Base-by-base conservation (phyloP, 2,329 filamentous ascomycete species). In the Colletotrichum spinosum region DNA sequence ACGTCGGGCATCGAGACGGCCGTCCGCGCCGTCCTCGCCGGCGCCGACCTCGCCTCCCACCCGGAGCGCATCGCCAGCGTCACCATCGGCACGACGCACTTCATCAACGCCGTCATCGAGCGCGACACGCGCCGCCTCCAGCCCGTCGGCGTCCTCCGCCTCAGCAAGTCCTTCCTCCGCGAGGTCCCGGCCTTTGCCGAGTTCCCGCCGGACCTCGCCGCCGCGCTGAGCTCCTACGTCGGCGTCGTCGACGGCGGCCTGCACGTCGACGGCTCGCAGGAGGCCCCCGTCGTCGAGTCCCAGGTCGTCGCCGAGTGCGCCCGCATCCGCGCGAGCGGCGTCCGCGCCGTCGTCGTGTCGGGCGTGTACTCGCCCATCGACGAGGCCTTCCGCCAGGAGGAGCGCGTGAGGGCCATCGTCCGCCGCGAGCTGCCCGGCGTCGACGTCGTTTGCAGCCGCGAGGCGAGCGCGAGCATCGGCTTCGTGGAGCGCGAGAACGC, bases 401-500 rank as follows among this genome's bases (percentile, higher is more conserved):
- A 86, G 68, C 74, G 77, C 15, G 81, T 79, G 0, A 79, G 79
- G 0, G 76, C 76, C 5, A 77, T 85, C n/a, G 70, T 85, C 41
- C 74, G 71, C 6, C 68, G 72, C 2, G 76, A 78, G 46, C 72
- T 83, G 1, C 78, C 79, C 0, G 79, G 74, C 0, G 76, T 73
- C 53, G 78, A 85, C 56, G 77, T 87, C 3, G 82, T 86, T 3
- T 79, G 79, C 55, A 85, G 84, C 9, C 81, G 81, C 54, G 81
- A 84, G 12, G 82, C 87, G 2, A 84, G 83, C 12, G 86, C 81
- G 67, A 67, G 60, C 25, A 73, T 85, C 10, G 85, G 78, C 44
- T 86, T 88, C 57, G 75, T 89, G 8, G 88, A 89, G 74, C 80
- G 88, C 42, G 88, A 90, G 72, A 90, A 90, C 70, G 88, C 88